A percentile compares a stretch with the other conserved stretches of the same genome.
phyloP scores from a whole-genome alignment of 1,284 basidiomycete genomes.

The Rhodotorula sp. region DNA sequence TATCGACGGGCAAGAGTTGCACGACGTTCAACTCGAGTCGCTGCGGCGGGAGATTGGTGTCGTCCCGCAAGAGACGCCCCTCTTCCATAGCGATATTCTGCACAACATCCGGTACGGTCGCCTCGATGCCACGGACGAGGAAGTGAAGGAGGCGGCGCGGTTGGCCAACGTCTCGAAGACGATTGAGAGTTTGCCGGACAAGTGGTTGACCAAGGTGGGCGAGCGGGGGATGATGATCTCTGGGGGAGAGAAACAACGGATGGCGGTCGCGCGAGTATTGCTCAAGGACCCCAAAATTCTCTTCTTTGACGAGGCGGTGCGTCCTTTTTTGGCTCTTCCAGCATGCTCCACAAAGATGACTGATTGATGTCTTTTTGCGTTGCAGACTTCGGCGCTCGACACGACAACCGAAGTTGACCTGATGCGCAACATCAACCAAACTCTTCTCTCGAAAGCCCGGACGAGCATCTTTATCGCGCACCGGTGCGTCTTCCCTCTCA shows the following conservation, averaged over 20 bases:
- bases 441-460: conserved; percentile 69
- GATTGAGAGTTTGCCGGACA: conserved; percentile 75
- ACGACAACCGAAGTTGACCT: conserved; percentile 91
- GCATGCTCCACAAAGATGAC: not conserved
- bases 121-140: conserved; percentile 81
- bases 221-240: conserved; percentile 97
- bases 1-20: conserved; percentile 84
- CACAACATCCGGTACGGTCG: conserved; percentile 93
- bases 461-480: conserved; percentile 97
- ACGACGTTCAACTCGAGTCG: conserved; percentile 68
- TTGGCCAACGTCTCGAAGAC: conserved; percentile 86
- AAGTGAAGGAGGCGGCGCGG: conserved; percentile 77
- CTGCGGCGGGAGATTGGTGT: conserved; percentile 80
- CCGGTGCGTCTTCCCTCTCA: conserved; percentile 47
- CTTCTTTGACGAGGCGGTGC: conserved; percentile 95
- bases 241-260: conserved; percentile 93
- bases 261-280: conserved; percentile 88
- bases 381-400: conserved; percentile 87
- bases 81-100: conserved; percentile 93
- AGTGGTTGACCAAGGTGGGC: conserved; percentile 87
- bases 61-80: conserved; percentile 95
- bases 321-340: conserved; percentile 47
- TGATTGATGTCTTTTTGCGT: conserved; percentile 1
- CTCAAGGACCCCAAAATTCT: conserved; percentile 92
- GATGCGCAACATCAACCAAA: conserved; percentile 88